Conservation (phyloP, 1,284 basidiomycete genomes). For the Naganishia cerealis region DNA sequence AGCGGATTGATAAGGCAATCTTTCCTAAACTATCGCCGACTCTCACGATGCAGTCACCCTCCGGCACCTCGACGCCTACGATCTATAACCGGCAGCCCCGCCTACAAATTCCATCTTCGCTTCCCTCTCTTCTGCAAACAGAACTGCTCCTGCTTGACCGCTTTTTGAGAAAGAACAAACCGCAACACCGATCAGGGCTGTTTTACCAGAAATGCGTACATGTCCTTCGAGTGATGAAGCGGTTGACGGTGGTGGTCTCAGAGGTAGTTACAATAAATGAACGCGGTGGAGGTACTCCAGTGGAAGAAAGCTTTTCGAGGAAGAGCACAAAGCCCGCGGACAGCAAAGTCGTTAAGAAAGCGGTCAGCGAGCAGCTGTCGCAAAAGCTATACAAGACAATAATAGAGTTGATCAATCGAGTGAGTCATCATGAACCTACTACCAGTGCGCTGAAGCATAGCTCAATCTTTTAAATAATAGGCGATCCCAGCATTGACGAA, state of each 20-base stretch:
- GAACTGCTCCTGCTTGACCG: constrained; percentile 31
- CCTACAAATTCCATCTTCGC: constrained; percentile 27
- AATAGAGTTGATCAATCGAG: constrained; percentile 16
- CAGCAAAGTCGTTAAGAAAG: background rate
- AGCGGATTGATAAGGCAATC: background rate
- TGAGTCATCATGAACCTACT: constrained; percentile 2
- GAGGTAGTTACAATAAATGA: constrained; percentile 14
- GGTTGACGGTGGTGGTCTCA: constrained; percentile 8
- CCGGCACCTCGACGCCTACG: constrained; percentile 2
- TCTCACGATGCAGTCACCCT: constrained; percentile 3
- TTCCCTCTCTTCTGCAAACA: constrained; percentile 28
- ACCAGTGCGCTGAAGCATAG: background rate
- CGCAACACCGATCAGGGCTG: constrained; percentile 32
- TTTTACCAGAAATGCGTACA: constrained; percentile 28
- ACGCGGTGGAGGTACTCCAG: background rate
- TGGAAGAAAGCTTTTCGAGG: background rate
- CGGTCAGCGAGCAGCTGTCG: background rate
- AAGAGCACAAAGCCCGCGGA: background rate
- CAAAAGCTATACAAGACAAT: background rate
- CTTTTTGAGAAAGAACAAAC: constrained; percentile 28
- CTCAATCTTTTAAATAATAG: background rate
- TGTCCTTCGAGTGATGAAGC: constrained; percentile 19
- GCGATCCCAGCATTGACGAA: constrained; percentile 29
- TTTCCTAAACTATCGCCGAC: background rate
- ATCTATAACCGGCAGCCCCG: constrained; percentile 1